phyloP scores from a whole-genome alignment of 2,329 filamentous ascomycete species.

The Xylaria sp. region DNA sequence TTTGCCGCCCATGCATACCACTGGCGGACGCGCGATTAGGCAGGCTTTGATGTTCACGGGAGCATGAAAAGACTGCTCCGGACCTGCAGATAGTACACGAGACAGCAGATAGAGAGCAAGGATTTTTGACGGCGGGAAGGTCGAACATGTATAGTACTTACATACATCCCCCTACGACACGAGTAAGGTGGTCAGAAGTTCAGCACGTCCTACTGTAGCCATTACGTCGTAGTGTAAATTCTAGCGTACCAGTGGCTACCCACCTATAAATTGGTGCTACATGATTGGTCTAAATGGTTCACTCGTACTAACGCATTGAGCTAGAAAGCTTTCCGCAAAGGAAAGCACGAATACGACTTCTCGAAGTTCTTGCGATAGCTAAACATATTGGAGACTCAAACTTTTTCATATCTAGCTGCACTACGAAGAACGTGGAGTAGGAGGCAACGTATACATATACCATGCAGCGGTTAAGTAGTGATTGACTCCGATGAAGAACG shows the following conservation, averaged over 20 bases:
- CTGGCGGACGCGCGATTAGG: conserved; percentile 4
- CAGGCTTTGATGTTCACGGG: conserved; percentile 25
- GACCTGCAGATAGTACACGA: background rate
- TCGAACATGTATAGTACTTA: background rate
- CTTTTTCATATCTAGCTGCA: background rate
- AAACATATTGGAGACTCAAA: background rate
- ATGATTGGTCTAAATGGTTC: conserved; percentile 5
- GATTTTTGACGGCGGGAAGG: background rate
- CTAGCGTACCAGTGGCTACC: background rate
- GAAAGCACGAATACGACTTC: background rate
- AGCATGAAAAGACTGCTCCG: conserved; percentile 7
- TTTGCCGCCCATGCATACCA: background rate
- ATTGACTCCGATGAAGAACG: background rate
- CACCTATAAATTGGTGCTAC: background rate
- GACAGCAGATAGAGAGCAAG: background rate
- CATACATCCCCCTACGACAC: background rate
- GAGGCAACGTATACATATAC: background rate
- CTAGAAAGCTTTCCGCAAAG: background rate
- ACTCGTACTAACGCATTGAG: background rate
- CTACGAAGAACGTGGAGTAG: background rate
- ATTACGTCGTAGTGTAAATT: too few species aligned
- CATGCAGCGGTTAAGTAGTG: background rate
- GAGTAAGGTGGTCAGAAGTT: background rate
- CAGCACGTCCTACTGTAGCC: too few species aligned
- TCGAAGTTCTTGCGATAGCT: too few species aligned